Evolutionary conservation across 2,329 filamentous ascomycete genomes (phyloP), one percentile per base, ranked within the genome.

Genomic region (Fusarium falciforme): DNA sequence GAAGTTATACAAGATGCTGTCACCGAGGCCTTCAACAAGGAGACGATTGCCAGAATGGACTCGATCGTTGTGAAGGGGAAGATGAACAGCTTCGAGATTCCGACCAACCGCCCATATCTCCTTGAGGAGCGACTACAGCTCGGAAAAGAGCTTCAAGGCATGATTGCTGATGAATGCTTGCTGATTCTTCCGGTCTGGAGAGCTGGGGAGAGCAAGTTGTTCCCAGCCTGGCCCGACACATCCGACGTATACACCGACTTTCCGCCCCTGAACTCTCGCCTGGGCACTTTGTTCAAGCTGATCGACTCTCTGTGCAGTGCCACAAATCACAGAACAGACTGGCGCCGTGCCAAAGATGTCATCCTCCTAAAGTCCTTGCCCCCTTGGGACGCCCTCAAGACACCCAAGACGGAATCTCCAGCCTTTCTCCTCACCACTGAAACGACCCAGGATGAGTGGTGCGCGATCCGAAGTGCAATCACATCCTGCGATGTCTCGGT

Each of bases 391-490:
- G 31, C 22, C 9, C n/a, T 22, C 9, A 29, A 49, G 7, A n/a
- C 36, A 3, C 47, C 54, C 27, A 27, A 64, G 29, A 59, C 61
- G 17, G 69, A 75, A 6, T 68, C 33, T 1, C 67, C 68, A 5
- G 68, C 61, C 7, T 77, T 74, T 14, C 35, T 80, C 7, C 52
- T 80, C 6, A 61, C 44, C 0, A 69, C 70, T 1, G 12, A 61
- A 2, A 70, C 76, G 3, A 73, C 61, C 1, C 67, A 79, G 2
- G 58, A 65, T 0, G 76, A 79, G 9, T 81, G 79, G 79, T 69
- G 67, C 27, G 31, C 31, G 5, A 73, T 80, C 16, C 76, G 79
- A 14, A 57, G 65, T 2, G 70, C 62, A 7, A 77, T 80, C 20
- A 68, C 69, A 2, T 67, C 73, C 2, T 64, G 67, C 7, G 27